Conservation (phyloP, 306 rosid species). For the Astragalus glycyphyllos region DNA sequence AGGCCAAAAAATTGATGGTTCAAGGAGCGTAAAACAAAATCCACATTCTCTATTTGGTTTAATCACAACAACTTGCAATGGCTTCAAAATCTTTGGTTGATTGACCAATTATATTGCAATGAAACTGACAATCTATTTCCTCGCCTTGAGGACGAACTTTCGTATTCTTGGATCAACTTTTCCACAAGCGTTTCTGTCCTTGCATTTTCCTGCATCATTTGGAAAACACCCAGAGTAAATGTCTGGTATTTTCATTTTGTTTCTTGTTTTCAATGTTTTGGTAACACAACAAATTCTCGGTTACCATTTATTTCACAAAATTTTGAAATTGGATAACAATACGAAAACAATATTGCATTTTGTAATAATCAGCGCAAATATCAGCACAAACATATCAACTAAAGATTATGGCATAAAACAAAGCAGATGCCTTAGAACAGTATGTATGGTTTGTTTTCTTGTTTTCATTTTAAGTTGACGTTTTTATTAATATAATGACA, state of each 20-base stretch:
- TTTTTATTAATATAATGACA: not conserved
- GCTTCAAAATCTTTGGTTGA: slow-evolving; percentile 30
- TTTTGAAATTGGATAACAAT: not conserved
- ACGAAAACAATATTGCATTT: not conserved
- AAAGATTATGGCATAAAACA: not conserved
- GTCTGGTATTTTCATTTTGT: slow-evolving; percentile 6
- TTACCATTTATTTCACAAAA: not conserved
- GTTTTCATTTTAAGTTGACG: not conserved
- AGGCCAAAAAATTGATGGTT: slow-evolving; percentile 33
- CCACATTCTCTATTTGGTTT: slow-evolving; percentile 22
- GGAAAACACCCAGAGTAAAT: not conserved
- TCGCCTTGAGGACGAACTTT: not conserved
- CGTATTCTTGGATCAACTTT: slow-evolving; percentile 39
- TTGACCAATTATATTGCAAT: no score
- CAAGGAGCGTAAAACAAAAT: slow-evolving; percentile 26
- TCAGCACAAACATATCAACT: not conserved
- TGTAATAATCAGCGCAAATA: not conserved
- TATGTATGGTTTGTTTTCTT: not conserved
- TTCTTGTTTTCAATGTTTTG: slow-evolving; percentile 27
- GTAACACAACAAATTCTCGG: not conserved
- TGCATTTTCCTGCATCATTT: slow-evolving; percentile 68
- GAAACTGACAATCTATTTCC: slow-evolving; percentile 16
- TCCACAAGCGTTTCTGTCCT: slow-evolving; percentile 78
- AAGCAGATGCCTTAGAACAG: not conserved
- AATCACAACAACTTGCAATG: slow-evolving; percentile 29